These are phyloP conservation scores for Pleurotus pulmonarius DNA, from an alignment of 768 basidiomycete species.

Conservation along the genomic window DNA sequence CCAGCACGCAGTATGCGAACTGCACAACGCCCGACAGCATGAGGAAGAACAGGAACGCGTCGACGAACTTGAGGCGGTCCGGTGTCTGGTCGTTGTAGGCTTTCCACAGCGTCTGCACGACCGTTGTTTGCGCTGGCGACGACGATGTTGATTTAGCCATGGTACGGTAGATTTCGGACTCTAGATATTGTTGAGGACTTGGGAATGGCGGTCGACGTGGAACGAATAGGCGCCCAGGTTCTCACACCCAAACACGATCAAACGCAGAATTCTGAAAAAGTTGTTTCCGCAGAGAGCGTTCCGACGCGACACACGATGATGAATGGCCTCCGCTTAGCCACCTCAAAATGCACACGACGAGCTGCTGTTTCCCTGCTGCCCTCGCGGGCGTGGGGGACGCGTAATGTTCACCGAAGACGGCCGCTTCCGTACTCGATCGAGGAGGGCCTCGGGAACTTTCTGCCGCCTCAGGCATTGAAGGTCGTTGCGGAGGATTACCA, in stretches of 20 bases:
- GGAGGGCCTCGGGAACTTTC: conserved; percentile 73
- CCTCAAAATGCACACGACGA: conserved; percentile 7
- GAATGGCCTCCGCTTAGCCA: conserved; percentile 7
- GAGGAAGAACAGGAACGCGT: conserved; percentile 88
- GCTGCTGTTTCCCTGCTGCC: conserved; percentile 1
- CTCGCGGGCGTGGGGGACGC: conserved; percentile 20
- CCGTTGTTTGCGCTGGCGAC: conserved; percentile 27
- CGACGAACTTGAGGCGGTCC: conserved; percentile 88
- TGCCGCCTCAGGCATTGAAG: conserved; percentile 69
- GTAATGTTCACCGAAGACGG: conserved; percentile 48
- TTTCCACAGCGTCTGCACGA: conserved; percentile 61
- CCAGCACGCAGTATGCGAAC: conserved; percentile 86
- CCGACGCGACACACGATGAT: conserved; percentile 5
- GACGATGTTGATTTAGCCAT: conserved; percentile 8
- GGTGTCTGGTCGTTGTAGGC: conserved; percentile 79
- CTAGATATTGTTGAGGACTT: no score
- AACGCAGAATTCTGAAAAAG: conserved; percentile 1
- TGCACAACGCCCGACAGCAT: conserved; percentile 88
- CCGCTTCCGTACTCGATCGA: conserved; percentile 64
- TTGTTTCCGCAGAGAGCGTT: background rate
- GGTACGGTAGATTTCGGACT: no score
- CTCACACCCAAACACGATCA: background rate
- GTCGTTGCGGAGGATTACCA: conserved; percentile 82
- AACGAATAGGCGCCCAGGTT: background rate
- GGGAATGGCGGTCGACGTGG: background rate